These are phyloP conservation scores for Tympanopsis confertula DNA, from an alignment of 2,329 filamentous ascomycete species.

Conservation along the genomic window DNA sequence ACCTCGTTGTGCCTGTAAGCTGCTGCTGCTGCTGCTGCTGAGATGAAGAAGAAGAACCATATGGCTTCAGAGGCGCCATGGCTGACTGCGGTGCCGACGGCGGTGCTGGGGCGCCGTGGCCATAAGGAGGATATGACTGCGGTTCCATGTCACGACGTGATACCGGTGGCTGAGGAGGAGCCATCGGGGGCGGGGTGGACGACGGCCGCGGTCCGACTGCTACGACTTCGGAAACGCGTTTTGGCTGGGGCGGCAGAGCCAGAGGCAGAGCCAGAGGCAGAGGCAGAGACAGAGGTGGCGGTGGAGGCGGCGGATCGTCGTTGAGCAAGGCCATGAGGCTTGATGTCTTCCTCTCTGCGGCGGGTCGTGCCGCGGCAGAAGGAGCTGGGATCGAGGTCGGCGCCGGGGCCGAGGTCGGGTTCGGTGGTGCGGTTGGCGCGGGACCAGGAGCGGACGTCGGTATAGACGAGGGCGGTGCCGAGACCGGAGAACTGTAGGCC, in stretches of 20 bases:
- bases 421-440: no score
- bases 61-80: no score
- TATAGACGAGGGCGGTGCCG: neutral
- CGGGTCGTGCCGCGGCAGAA: no score
- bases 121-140: neutral
- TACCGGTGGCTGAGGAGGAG: neutral
- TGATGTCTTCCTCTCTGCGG: neutral
- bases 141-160: neutral
- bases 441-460: neutral
- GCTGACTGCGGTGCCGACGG: no score
- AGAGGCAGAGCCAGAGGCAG: neutral
- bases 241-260: neutral
- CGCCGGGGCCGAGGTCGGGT: no score
- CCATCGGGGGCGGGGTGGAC: no score
- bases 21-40: neutral
- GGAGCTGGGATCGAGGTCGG: neutral
- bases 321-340: neutral
- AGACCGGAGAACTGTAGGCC: neutral
- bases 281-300: neutral
- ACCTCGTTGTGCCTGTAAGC: neutral
- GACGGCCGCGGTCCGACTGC: neutral
- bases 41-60: no score
- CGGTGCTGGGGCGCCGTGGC: neutral
- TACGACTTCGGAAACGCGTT: neutral
- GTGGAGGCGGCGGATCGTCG: neutral